phyloP scores from a whole-genome alignment of 371 early-diverging fungal species.

The Nosema muscidifuracis region DNA sequence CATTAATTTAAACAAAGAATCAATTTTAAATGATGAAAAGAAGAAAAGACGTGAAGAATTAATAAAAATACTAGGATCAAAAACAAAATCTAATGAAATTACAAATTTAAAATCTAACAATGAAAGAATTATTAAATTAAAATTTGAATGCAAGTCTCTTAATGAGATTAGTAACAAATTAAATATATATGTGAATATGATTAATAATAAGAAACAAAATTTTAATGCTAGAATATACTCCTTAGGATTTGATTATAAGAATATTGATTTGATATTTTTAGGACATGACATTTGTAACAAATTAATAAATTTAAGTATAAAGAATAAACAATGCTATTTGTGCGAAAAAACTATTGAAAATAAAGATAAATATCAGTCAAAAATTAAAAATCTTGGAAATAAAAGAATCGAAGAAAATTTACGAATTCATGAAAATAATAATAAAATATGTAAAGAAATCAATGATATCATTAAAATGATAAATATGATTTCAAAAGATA shows the following conservation, averaged over 20 bases:
- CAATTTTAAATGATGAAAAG: conserved; percentile 8
- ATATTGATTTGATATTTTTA: background rate
- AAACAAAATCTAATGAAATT: background rate
- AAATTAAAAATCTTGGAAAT: background rate
- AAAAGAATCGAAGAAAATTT: background rate
- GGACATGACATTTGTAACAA: background rate
- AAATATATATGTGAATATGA: background rate
- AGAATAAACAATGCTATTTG: background rate
- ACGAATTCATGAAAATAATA: background rate
- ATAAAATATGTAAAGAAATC: background rate
- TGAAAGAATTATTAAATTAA: background rate
- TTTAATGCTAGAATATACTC: background rate
- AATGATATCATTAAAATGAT: background rate
- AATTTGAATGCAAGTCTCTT: background rate
- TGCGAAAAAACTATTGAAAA: background rate
- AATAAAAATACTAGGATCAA: background rate
- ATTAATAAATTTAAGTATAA: background rate
- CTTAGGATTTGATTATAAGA: background rate
- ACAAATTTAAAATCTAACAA: background rate
- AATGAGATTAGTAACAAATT: background rate
- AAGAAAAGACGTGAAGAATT: background rate
- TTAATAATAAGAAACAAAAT: background rate
- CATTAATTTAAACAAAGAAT: background rate
- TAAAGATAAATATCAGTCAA: background rate
- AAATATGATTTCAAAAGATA: background rate